Evolutionary conservation across 176 grass and related monocot species (phyloP).

Genomic region (Carex scoparia): DNA sequence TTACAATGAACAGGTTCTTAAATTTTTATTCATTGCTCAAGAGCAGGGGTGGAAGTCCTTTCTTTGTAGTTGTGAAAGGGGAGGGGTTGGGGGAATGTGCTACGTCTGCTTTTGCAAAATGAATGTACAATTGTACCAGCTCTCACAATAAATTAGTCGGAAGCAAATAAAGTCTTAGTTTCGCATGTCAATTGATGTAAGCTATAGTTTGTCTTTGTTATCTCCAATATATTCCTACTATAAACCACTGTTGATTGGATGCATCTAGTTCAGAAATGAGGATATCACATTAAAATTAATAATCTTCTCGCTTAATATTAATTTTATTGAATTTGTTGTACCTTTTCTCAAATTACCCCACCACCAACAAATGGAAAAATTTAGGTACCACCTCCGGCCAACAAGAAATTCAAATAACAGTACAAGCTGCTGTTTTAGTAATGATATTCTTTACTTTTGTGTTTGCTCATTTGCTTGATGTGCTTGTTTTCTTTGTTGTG

Average conservation of each 20-base stretch:
- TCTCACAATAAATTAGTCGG: background rate
- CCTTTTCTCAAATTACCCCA: background rate
- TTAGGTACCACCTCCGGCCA: background rate
- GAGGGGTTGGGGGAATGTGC: background rate
- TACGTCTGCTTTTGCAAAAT: background rate
- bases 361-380: background rate
- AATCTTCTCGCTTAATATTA: background rate
- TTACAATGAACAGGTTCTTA: conserved; percentile 72
- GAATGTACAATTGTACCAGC: background rate
- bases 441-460: background rate
- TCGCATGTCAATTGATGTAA: background rate
- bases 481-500: background rate
- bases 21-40: background rate
- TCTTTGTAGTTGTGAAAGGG: background rate
- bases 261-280: background rate
- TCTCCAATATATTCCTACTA: background rate
- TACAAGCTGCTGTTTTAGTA: background rate
- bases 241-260: background rate
- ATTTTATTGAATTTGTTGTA: background rate
- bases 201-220: background rate
- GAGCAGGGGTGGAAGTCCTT: background rate
- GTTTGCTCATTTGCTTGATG: background rate
- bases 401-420: background rate
- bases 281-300: background rate
- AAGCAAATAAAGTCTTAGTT: conserved; percentile 1